These are phyloP conservation scores for Anethum foeniculum DNA, from an alignment of 140 eudicot genomes.

Conservation along the genomic window DNA sequence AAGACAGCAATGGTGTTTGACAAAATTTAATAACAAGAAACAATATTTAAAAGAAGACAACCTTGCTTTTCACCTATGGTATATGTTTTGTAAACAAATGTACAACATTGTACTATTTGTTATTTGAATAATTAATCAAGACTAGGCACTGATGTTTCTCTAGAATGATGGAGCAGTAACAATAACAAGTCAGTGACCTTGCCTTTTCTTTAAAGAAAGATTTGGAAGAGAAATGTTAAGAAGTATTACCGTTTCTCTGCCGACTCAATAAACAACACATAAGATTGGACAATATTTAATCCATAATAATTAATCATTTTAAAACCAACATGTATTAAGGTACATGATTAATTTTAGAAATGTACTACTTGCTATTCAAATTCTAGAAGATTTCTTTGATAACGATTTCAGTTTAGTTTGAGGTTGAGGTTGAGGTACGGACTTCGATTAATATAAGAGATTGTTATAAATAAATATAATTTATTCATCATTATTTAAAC, in stretches of 20 bases:
- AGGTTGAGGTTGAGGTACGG: no score
- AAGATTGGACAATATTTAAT: background rate
- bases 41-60: background rate
- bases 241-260: background rate
- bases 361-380: no score
- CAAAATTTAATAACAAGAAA: background rate
- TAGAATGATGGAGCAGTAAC: background rate
- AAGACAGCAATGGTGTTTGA: background rate
- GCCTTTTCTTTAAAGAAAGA: no score
- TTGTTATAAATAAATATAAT: no score
- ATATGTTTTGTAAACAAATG: background rate
- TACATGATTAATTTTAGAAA: no score
- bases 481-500: no score
- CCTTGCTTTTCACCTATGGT: background rate
- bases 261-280: background rate
- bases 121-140: background rate
- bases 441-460: no score
- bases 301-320: background rate
- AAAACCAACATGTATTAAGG: no score
- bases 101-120: background rate
- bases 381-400: no score
- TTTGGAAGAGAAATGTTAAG: no score
- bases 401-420: no score
- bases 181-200: background rate
- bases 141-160: background rate